Percentiles rank a stretch among this genome's conserved stretches.
phyloP scores from a whole-genome alignment of 2,329 filamentous ascomycete species.

The Phialocephala subalpina region DNA sequence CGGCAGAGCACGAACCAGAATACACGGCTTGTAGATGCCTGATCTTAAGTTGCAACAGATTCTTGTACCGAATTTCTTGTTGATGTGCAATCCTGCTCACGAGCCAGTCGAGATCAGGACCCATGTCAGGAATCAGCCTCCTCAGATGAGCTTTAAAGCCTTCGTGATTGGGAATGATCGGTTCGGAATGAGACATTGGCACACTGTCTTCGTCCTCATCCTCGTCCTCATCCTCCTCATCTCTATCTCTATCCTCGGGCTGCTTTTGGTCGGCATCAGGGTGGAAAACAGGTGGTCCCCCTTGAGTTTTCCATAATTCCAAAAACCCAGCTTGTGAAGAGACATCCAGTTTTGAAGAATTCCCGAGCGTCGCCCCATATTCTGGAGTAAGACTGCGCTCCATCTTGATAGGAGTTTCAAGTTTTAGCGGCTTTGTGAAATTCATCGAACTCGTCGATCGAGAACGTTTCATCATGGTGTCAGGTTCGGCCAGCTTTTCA shows the following conservation, averaged over 20 bases:
- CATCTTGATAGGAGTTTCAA: no score
- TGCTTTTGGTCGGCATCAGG: neutral
- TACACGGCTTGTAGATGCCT: slow-evolving; percentile 71
- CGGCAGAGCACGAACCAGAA: slow-evolving; percentile 65
- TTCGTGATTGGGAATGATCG: neutral
- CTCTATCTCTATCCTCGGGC: neutral
- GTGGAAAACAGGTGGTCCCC: neutral
- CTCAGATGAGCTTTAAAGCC: neutral
- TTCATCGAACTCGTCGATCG: no score
- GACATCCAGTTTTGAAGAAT: no score
- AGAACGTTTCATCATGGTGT: no score
- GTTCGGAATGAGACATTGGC: neutral
- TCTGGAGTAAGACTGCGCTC: no score
- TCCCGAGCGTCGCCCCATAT: no score
- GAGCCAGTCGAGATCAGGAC: slow-evolving; percentile 64
- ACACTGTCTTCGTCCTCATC: neutral
- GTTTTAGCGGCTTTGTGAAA: no score
- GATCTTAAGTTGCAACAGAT: slow-evolving; percentile 72
- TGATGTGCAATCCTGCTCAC: slow-evolving; percentile 85
- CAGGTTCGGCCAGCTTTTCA: neutral
- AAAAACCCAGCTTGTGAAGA: no score
- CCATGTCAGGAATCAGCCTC: slow-evolving; percentile 52
- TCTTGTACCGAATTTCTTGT: slow-evolving; percentile 77
- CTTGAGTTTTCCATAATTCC: neutral
- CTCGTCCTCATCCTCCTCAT: neutral